A percentile compares a stretch with the other conserved stretches of the same genome.
phyloP scores from a whole-genome alignment of 768 basidiomycete genomes.

The Amyloporia xantha region DNA sequence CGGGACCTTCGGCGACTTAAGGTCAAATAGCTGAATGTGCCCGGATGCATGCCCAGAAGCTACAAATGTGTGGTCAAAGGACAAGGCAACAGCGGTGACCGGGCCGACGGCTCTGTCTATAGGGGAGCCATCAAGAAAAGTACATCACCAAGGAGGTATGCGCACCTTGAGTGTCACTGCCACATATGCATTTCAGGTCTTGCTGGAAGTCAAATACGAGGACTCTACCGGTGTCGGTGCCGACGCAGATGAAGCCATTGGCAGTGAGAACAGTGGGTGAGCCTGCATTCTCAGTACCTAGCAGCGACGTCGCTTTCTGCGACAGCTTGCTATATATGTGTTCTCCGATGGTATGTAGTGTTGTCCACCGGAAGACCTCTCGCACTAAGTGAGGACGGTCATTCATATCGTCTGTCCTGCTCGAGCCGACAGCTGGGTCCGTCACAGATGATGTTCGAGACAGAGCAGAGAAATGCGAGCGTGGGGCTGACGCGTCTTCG shows the following conservation, averaged over 20 bases:
- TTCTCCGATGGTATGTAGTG: constrained; percentile 50
- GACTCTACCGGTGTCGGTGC: constrained; percentile 72
- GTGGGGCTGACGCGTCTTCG: constrained; percentile 43
- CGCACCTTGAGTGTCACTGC: constrained; percentile 57
- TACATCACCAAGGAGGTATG: constrained; percentile 8
- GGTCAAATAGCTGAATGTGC: constrained; percentile 79
- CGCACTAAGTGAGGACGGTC: constrained; percentile 25
- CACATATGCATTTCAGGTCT: constrained; percentile 72
- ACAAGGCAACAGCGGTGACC: constrained; percentile 86
- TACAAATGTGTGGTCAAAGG: constrained; percentile 89
- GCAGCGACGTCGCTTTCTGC: constrained; percentile 54
- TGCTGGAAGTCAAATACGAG: constrained; percentile 91
- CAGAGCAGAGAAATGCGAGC: constrained; percentile 63
- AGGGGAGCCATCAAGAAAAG: constrained; percentile 5
- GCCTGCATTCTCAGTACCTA: constrained; percentile 53
- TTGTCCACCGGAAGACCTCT: constrained; percentile 74
- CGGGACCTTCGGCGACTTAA: constrained; percentile 61
- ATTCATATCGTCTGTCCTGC: background rate
- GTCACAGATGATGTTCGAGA: constrained; percentile 64
- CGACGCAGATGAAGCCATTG: constrained; percentile 85
- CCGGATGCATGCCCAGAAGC: constrained; percentile 85
- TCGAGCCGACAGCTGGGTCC: constrained; percentile 25
- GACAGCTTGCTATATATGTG: constrained; percentile 48
- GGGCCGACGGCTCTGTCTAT: constrained; percentile 59
- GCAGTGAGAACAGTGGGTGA: constrained; percentile 76